These are phyloP conservation scores for Pistacia integerrima DNA, from an alignment of 345 rosid genomes.

Conservation along the genomic window DNA sequence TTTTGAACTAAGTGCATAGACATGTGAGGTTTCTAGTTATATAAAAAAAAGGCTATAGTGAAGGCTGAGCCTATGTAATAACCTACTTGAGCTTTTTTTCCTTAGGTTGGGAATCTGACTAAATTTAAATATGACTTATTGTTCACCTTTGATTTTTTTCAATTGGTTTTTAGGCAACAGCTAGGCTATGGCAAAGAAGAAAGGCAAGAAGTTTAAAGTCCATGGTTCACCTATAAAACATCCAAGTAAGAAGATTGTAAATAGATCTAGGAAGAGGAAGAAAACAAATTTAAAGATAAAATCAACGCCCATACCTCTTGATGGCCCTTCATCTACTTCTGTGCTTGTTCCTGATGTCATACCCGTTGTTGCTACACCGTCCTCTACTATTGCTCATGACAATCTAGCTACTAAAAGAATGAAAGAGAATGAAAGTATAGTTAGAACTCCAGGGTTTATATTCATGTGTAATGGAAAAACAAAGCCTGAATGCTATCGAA, in stretches of 20 bases:
- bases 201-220: slow-evolving; percentile 21
- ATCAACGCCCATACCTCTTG: neutral
- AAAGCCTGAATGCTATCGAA: slow-evolving; percentile 30
- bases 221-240: neutral
- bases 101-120: neutral
- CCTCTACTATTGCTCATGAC: neutral
- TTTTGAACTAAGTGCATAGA: too few species aligned
- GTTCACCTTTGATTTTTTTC: neutral
- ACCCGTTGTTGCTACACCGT: neutral
- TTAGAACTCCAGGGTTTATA: slow-evolving; percentile 26
- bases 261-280: slow-evolving; percentile 4
- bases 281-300: neutral
- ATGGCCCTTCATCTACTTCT: slow-evolving; percentile 7
- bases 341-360: neutral
- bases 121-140: neutral
- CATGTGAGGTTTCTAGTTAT: too few species aligned
- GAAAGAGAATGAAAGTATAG: slow-evolving; percentile 6
- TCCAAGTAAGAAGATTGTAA: slow-evolving; percentile 5
- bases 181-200: slow-evolving; percentile 14
- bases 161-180: neutral
- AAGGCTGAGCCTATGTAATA: too few species aligned
- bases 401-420: neutral
- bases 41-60: too few species aligned
- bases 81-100: too few species aligned
- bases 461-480: slow-evolving; percentile 36